Conservation (phyloP, 2,329 filamentous ascomycete genomes). For the Pseudogymnoascus sp. region DNA sequence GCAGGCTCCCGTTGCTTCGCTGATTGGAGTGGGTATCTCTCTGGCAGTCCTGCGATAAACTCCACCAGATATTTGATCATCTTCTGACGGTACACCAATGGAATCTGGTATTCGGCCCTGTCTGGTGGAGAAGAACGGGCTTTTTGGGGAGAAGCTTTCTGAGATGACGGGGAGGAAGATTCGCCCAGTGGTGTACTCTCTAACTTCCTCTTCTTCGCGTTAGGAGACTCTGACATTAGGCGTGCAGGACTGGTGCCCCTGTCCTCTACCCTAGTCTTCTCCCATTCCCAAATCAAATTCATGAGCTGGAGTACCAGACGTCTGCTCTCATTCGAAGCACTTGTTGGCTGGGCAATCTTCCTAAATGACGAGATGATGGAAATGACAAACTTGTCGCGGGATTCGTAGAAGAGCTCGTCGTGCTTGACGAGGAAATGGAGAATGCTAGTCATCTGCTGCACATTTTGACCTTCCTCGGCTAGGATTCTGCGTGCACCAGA, state of each 20-base stretch:
- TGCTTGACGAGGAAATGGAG: conserved; percentile 95
- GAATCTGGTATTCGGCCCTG: conserved; percentile 60
- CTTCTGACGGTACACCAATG: conserved; percentile 60
- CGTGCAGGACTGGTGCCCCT: conserved; percentile 35
- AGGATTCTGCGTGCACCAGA: conserved; percentile 84
- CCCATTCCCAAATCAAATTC: conserved; percentile 86
- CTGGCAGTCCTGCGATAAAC: conserved; percentile 84
- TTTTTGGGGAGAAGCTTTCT: conserved; percentile 35
- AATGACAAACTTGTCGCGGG: conserved; percentile 80
- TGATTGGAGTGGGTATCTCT: conserved; percentile 73
- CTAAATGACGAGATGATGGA: conserved; percentile 82
- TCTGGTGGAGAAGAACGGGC: conserved; percentile 36
- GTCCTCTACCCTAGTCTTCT: conserved; percentile 70
- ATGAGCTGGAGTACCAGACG: conserved; percentile 88
- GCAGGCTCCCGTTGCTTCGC: conserved; percentile 54
- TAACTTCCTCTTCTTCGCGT: conserved; percentile 67
- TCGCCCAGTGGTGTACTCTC: conserved; percentile 46
- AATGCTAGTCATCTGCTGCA: conserved; percentile 93
- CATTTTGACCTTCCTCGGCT: conserved; percentile 87
- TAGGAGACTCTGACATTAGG: conserved; percentile 61
- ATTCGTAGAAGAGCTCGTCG: conserved; percentile 89
- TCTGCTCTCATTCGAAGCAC: conserved; percentile 83
- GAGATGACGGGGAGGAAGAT: conserved; percentile 47
- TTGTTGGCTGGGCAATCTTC: conserved; percentile 79
- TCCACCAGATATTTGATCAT: conserved; percentile 93